Conservation (phyloP, 352 stramenopile genomes). For the Globisporangium alternatum region DNA sequence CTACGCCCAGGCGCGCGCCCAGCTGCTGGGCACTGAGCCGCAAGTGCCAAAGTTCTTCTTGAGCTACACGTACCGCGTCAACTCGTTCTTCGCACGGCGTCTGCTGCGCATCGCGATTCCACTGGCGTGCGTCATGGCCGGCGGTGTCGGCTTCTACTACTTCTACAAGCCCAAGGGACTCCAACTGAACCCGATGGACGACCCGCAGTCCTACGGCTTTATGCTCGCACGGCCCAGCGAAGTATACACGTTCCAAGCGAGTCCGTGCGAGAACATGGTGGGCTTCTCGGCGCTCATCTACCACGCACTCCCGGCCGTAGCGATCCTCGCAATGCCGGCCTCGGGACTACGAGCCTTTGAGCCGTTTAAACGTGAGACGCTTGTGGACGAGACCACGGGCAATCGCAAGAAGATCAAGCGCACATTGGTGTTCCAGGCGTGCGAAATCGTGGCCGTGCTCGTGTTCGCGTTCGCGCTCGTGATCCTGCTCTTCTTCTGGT, state of each 20-base stretch:
- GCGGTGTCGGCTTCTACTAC: constrained; percentile 69
- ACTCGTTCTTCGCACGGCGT: constrained; percentile 76
- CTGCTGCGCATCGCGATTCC: constrained; percentile 45
- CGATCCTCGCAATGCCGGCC: constrained; percentile 57
- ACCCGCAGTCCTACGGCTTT: constrained; percentile 43
- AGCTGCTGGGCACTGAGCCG: constrained; percentile 48
- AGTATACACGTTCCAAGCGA: constrained; percentile 71
- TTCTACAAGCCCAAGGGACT: constrained; percentile 48
- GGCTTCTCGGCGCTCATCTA: constrained; percentile 75
- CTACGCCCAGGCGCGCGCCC: constrained; percentile 27
- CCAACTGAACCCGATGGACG: constrained; percentile 31
- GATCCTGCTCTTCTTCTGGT: constrained; percentile 68
- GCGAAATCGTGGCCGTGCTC: constrained; percentile 56
- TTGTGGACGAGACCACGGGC: constrained; percentile 30
- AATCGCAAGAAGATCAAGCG: constrained; percentile 75
- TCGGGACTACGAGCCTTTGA: constrained; percentile 63
- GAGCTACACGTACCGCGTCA: constrained; percentile 55
- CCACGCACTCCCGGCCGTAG: constrained; percentile 52
- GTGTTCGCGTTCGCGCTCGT: constrained; percentile 53
- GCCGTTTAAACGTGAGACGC: constrained; percentile 62
- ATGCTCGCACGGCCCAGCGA: constrained; percentile 33
- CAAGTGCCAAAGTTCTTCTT: constrained; percentile 55
- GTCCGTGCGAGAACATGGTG: constrained; percentile 74
- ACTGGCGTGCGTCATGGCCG: constrained; percentile 37
- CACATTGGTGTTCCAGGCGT: constrained; percentile 65